These are phyloP conservation scores for Puccinia horiana DNA, from an alignment of 1,284 basidiomycete species.

Conservation along the genomic window DNA sequence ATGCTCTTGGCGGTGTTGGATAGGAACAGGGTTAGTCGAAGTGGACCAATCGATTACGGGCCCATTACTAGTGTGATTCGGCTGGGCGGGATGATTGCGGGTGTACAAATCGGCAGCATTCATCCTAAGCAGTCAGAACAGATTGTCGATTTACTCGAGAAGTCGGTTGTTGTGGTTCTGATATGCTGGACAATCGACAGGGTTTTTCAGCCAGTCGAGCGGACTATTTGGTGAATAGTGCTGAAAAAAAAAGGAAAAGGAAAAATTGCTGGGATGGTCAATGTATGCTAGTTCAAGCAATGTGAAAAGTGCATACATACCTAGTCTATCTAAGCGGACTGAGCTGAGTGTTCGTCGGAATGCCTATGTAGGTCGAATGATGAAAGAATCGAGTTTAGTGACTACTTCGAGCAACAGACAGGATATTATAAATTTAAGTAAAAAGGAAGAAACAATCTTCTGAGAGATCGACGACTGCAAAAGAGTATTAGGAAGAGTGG, in stretches of 20 bases:
- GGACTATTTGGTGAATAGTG: neutral
- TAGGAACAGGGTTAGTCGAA: neutral
- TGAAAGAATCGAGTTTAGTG: no score
- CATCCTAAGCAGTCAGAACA: neutral
- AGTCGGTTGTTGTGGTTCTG: neutral
- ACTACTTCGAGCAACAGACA: no score
- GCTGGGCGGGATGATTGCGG: conserved; percentile 8
- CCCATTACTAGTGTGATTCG: neutral
- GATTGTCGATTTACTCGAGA: neutral
- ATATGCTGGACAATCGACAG: neutral
- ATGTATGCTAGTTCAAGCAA: neutral
- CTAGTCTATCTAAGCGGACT: neutral
- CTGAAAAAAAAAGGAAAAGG: neutral
- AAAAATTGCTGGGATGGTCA: neutral
- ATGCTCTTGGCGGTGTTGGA: neutral
- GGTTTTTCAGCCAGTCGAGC: neutral
- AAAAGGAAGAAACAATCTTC: no score
- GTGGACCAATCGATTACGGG: neutral
- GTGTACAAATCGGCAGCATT: neutral
- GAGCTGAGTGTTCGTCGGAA: no score
- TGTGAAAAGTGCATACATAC: neutral
- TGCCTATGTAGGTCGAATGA: no score
- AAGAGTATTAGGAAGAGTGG: no score
- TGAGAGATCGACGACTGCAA: no score
- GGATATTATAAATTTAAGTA: no score